A percentile compares a stretch with the other conserved stretches of the same genome.
Conservation (phyloP, 2,329 filamentous ascomycete genomes). For the Sclerotinia sclerotiorum region DNA sequence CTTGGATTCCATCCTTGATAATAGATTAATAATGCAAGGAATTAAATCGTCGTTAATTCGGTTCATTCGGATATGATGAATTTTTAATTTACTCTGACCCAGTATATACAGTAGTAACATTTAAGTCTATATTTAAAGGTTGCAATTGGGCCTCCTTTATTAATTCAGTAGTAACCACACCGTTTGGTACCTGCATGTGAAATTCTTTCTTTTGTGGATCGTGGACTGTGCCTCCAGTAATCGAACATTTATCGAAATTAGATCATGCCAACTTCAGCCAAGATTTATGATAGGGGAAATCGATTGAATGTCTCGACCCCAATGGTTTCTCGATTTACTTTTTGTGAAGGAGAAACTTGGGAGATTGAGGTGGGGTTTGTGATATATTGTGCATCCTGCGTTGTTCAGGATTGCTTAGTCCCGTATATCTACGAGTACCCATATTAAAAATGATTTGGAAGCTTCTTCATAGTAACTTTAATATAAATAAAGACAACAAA, state of each 20-base stretch:
- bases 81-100: not conserved
- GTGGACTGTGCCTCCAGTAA: not conserved
- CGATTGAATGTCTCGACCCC: constrained; percentile 3
- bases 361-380: constrained; percentile 5
- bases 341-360: not conserved
- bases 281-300: not conserved
- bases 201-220: not conserved
- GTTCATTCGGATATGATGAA: constrained; percentile 4
- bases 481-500: too few species aligned
- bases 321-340: not conserved
- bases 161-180: not conserved
- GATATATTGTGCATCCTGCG: not conserved
- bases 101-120: not conserved
- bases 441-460: too few species aligned
- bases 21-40: not conserved
- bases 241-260: constrained; percentile 5
- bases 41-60: constrained; percentile 7
- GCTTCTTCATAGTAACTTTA: too few species aligned
- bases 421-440: too few species aligned
- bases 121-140: not conserved
- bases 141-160: not conserved
- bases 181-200: not conserved
- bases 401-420: too few species aligned
- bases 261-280: not conserved
- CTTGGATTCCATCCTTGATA: constrained; percentile 12